Evolutionary conservation across 2,329 filamentous ascomycete genomes (phyloP).

Genomic region (Fonsecaea multimorphosa): DNA sequence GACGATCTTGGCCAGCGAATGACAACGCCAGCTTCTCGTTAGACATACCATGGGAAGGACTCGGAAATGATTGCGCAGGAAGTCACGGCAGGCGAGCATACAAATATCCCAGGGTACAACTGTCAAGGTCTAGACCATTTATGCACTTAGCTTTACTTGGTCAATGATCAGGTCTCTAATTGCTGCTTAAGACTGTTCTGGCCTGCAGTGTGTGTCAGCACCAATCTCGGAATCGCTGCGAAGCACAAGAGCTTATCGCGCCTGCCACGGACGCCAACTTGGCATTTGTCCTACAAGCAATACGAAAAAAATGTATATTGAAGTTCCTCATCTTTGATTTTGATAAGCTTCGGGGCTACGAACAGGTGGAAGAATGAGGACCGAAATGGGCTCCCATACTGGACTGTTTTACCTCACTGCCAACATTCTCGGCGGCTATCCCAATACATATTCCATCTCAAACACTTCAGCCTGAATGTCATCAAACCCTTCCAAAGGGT

Average conservation of each 20-base stretch:
- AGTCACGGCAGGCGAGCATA: neutral
- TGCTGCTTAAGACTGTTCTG: neutral
- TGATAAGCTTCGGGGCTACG: neutral
- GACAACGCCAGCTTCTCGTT: neutral
- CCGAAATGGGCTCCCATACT: neutral
- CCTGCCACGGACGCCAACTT: neutral
- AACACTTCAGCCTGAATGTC: conserved; percentile 12
- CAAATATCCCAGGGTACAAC: neutral
- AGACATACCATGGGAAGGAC: neutral
- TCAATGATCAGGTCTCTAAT: neutral
- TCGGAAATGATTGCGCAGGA: neutral
- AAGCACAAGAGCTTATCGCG: neutral
- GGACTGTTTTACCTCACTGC: neutral
- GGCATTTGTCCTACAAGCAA: neutral
- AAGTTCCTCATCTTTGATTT: neutral
- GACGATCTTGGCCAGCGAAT: neutral
- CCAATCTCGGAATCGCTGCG: neutral
- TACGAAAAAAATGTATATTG: neutral
- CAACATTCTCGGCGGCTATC: conserved; percentile 5
- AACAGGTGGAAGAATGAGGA: neutral
- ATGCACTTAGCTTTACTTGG: neutral
- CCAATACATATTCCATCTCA: conserved; percentile 25
- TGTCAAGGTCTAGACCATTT: neutral
- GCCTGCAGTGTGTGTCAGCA: conserved; percentile 1
- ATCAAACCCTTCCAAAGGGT: neutral